phyloP scores from a whole-genome alignment of 129 eudicot species.

The Mikania micrantha region DNA sequence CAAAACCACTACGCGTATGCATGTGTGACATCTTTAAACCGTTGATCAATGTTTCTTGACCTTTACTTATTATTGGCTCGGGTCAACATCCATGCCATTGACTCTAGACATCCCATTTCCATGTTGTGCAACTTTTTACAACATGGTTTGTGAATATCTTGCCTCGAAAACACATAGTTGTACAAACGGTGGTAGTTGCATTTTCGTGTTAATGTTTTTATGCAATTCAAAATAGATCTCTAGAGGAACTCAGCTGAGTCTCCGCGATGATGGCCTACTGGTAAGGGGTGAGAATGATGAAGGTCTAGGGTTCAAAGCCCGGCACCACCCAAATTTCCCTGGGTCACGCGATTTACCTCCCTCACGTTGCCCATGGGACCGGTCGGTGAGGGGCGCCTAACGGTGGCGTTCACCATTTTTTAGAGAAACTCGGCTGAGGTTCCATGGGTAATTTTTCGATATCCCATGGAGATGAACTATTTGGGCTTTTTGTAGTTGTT shows the following conservation, averaged over 20 bases:
- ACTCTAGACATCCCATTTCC: constrained; percentile 19
- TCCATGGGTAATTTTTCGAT: constrained; percentile 17
- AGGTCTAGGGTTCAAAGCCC: too few relatives aligned
- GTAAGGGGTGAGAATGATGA: too few relatives aligned
- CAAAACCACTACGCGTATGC: not conserved
- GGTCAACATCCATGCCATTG: constrained; percentile 22
- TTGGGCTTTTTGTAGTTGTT: not conserved
- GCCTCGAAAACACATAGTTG: not conserved
- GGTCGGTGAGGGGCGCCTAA: too few relatives aligned
- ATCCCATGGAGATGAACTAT: constrained; percentile 23
- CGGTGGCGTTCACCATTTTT: too few relatives aligned
- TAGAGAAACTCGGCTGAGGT: constrained; percentile 17
- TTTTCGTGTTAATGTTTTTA: constrained; percentile 10
- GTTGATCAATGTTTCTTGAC: constrained; percentile 1
- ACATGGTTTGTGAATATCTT: constrained; percentile 9
- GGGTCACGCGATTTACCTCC: too few relatives aligned
- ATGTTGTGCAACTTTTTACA: constrained; percentile 17
- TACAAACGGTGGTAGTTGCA: constrained; percentile 23
- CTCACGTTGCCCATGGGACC: too few relatives aligned
- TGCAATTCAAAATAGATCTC: constrained; percentile 18
- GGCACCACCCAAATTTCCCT: too few relatives aligned
- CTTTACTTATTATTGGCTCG: not conserved
- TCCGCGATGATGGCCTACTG: too few relatives aligned
- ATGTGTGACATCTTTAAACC: not conserved
- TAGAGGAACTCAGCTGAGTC: constrained; percentile 11